Evolutionary conservation across 208 protist species (phyloP).

Genomic region (Tritrichomonas musculus): DNA sequence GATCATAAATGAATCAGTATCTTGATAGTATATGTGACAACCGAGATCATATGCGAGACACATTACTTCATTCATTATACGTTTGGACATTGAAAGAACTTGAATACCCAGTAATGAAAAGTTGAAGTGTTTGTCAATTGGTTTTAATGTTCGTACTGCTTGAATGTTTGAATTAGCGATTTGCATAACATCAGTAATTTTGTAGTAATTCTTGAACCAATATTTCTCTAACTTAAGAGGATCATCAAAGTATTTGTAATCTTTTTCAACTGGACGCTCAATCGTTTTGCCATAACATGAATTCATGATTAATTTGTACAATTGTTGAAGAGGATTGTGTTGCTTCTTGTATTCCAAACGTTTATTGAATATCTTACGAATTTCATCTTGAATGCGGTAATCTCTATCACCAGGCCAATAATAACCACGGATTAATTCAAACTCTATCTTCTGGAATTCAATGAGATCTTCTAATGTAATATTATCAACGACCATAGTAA

Average conservation of each 20-base stretch:
- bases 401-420: neutral
- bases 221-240: neutral
- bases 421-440: neutral
- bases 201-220: neutral
- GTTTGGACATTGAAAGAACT: neutral
- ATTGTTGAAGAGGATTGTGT: neutral
- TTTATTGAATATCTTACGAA: neutral
- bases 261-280: neutral
- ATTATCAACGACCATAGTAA: too few species aligned
- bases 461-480: too few species aligned
- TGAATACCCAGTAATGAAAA: neutral
- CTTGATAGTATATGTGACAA: too few species aligned
- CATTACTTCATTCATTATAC: slow-evolving; percentile 30
- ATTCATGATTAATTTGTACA: slow-evolving; percentile 12
- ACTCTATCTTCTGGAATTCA: neutral
- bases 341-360: neutral
- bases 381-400: neutral
- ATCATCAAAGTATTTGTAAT: neutral
- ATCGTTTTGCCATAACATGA: neutral
- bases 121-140: neutral
- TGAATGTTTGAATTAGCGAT: neutral
- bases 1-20: slow-evolving; percentile 23
- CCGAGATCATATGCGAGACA: neutral
- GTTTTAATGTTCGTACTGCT: neutral
- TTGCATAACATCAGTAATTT: neutral